Evolutionary conservation across 371 early-diverging fungal species (phyloP).

Genomic region (Chytridium lagenaria): DNA sequence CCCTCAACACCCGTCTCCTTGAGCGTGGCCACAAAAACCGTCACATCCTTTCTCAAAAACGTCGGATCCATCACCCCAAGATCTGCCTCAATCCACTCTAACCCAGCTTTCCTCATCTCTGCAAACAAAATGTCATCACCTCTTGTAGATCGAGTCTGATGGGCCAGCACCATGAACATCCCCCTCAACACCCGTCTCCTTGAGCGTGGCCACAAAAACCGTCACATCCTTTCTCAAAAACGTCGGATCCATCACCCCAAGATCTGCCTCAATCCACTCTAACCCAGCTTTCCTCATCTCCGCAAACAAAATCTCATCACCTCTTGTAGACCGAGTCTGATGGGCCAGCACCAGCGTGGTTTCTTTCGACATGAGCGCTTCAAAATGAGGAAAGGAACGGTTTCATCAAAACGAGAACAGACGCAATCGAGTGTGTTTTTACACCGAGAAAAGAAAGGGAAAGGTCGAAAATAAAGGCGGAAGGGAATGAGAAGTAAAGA

Average conservation of each 20-base stretch:
- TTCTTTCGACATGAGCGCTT: not conserved
- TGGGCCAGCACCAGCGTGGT: conserved; percentile 10
- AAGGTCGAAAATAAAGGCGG: too few relatives aligned
- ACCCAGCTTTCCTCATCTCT: not conserved
- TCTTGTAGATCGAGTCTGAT: conserved; percentile 14
- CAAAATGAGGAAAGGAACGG: too few relatives aligned
- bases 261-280: not conserved
- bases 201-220: not conserved
- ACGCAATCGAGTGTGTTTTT: not conserved
- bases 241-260: not conserved
- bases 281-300: not conserved
- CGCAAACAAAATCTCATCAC: conserved; percentile 8
- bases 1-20: too few relatives aligned
- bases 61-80: not conserved
- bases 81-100: not conserved
- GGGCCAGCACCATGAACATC: too few relatives aligned
- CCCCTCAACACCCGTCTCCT: too few relatives aligned
- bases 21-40: not conserved
- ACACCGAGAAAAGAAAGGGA: too few relatives aligned
- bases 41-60: conserved; percentile 10
- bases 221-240: conserved; percentile 10
- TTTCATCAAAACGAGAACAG: too few relatives aligned
- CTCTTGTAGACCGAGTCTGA: conserved; percentile 14
- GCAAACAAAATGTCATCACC: conserved; percentile 10
- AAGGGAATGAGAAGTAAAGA: too few relatives aligned